phyloP scores from a whole-genome alignment of 805 yeast genomes.

The Pichia thaimueangensis region DNA sequence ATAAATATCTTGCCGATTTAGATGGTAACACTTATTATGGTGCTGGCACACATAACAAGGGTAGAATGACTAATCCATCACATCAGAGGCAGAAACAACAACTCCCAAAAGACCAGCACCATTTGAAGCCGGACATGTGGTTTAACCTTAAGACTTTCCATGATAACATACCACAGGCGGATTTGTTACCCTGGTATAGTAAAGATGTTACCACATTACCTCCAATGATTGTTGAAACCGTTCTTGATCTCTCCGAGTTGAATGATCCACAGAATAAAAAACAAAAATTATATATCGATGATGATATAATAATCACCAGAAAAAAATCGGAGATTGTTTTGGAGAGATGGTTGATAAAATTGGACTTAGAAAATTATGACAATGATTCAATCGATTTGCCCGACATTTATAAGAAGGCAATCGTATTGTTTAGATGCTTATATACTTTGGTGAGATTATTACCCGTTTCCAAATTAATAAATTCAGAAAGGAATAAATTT shows the following conservation, averaged over 20 bases:
- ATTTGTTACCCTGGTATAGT: slow-evolving; percentile 45
- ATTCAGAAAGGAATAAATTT: slow-evolving; percentile 12
- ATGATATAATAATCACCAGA: slow-evolving; percentile 49
- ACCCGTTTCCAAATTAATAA: slow-evolving; percentile 59
- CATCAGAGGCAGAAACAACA: not conserved
- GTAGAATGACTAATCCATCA: not conserved
- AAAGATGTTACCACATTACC: slow-evolving; percentile 45
- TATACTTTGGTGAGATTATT: slow-evolving; percentile 59
- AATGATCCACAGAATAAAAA: slow-evolving; percentile 18
- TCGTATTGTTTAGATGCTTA: slow-evolving; percentile 66
- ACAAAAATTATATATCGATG: slow-evolving; percentile 20
- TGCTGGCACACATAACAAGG: not conserved
- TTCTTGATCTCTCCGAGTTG: slow-evolving; percentile 28
- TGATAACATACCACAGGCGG: slow-evolving; percentile 14
- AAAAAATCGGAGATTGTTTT: slow-evolving; percentile 80
- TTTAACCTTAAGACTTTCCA: slow-evolving; percentile 43
- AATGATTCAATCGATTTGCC: slow-evolving; percentile 49
- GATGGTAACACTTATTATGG: not conserved
- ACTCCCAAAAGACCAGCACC: not conserved
- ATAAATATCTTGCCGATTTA: slow-evolving; percentile 14
- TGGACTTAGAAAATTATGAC: slow-evolving; percentile 45
- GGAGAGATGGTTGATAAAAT: slow-evolving; percentile 89
- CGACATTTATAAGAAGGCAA: slow-evolving; percentile 63
- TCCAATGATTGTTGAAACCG: slow-evolving; percentile 83
- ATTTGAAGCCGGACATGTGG: slow-evolving; percentile 49